phyloP scores from a whole-genome alignment of 352 stramenopile genomes.

The Phytopythium litorale region DNA sequence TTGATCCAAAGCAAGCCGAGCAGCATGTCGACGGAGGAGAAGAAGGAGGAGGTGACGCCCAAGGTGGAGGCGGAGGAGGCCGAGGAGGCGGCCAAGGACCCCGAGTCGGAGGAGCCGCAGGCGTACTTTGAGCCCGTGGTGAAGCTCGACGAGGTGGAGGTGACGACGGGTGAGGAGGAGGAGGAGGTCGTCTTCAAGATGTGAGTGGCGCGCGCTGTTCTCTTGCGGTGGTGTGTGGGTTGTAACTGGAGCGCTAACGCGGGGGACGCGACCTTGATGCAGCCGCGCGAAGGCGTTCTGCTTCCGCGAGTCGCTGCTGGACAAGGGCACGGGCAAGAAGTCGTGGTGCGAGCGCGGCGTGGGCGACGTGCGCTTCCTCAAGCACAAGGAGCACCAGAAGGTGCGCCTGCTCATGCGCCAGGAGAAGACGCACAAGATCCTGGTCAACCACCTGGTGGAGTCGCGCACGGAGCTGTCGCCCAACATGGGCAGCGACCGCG shows the following conservation, averaged over 20 bases:
- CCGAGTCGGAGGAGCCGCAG: slow-evolving; percentile 79
- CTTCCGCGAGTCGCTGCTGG: slow-evolving; percentile 96
- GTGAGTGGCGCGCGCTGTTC: slow-evolving; percentile 24
- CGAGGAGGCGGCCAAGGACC: slow-evolving; percentile 49
- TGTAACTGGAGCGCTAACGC: neutral
- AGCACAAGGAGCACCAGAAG: slow-evolving; percentile 94
- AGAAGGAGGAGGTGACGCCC: slow-evolving; percentile 63
- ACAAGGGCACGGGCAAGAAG: slow-evolving; percentile 98
- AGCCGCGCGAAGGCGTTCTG: slow-evolving; percentile 96
- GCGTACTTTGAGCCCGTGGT: slow-evolving; percentile 88
- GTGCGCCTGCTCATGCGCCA: slow-evolving; percentile 97
- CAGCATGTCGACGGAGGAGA: slow-evolving; percentile 59
- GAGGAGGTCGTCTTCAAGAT: slow-evolving; percentile 94
- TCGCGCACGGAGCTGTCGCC: slow-evolving; percentile 94
- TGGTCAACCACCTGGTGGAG: slow-evolving; percentile 97
- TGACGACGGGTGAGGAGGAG: slow-evolving; percentile 97
- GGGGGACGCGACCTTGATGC: slow-evolving; percentile 10
- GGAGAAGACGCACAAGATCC: slow-evolving; percentile 99
- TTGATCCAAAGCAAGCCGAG: neutral
- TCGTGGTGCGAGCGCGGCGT: slow-evolving; percentile 97
- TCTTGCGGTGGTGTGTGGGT: neutral
- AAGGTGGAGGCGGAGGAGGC: slow-evolving; percentile 57
- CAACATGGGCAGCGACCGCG: slow-evolving; percentile 95
- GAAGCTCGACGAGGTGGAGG: slow-evolving; percentile 93
- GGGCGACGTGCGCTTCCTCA: slow-evolving; percentile 95